A percentile compares a stretch with the other conserved stretches of the same genome.
phyloP scores from a whole-genome alignment of 2,329 filamentous ascomycete genomes.

The Calonectria pseudoreteaudii region DNA sequence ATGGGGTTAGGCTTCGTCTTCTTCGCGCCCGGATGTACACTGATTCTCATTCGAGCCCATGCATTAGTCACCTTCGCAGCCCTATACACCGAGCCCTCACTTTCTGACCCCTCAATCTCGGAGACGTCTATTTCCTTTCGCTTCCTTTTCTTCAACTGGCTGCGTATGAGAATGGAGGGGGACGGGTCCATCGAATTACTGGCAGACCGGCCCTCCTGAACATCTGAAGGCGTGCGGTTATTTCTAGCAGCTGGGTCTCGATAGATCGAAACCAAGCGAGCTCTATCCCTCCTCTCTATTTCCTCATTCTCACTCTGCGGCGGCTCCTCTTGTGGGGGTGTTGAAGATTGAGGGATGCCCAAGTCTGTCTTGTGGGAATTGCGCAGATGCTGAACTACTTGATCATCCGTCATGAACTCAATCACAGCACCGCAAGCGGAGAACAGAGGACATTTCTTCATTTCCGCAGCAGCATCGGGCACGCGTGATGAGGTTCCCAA shows the following conservation, averaged over 20 bases:
- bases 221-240: not conserved
- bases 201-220: not conserved
- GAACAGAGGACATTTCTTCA: conserved; percentile 27
- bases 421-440: conserved; percentile 24
- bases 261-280: not conserved
- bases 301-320: too few species aligned
- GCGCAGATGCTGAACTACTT: conserved; percentile 20
- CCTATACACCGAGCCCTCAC: not conserved
- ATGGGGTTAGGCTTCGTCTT: not conserved
- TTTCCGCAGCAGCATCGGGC: not conserved
- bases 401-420: conserved; percentile 16
- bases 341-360: not conserved
- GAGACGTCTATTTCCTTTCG: too few species aligned
- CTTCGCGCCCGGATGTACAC: not conserved
- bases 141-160: not conserved
- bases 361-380: not conserved
- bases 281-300: not conserved
- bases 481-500: not conserved
- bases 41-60: not conserved
- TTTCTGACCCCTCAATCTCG: not conserved
- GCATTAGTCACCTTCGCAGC: not conserved
- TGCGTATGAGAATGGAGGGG: not conserved
- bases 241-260: not conserved
- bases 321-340: too few species aligned
- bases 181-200: not conserved